Evolutionary conservation across 371 early-diverging fungal species (phyloP), one percentile per base, ranked within the genome.

Genomic region (Mortierella sp.): DNA sequence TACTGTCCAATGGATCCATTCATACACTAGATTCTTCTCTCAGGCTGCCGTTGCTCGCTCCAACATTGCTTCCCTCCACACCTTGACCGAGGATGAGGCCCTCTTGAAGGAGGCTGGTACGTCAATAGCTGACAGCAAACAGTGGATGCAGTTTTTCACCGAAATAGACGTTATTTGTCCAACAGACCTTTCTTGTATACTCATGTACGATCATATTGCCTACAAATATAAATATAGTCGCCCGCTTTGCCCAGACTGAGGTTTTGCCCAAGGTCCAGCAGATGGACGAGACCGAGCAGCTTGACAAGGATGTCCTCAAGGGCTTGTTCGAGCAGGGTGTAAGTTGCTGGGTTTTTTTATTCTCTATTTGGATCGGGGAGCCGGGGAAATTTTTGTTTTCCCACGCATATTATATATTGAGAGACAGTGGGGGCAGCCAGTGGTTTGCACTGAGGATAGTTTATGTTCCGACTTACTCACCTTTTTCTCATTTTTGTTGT

Each of bases 271-370:
- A 94, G 88, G 99, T 98, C 16, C 70, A 88, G 16, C 90, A 95
- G 73, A 99, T 99, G 99, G 99, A 99, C 89, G 98, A 99, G 88
- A 91, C 89, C 11, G 98, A 98, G 88, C 75, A 89, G 75, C 84
- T 98, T 82, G 98, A 98, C 89, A 89, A 92, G 75, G 77, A 82
- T 34, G 90, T 99, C 58, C 87, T 98, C 75, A 93, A 96, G 83
- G 98, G 96, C 5, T 91, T 98, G 55, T 98, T 97, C 79, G 96
- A 98, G 58, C 94, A 95, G 83, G 97, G 97, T 72, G 96, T 96
- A 91, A 84, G 94, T 92, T 44, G 52, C 34, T 65, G 42, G 42
- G 42, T 48, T 76, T 48, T 80, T 28, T 58, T n/a, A 3, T 42
- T 47, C 21, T 54, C 26, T 70, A 42, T 48, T 60, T 54, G 70